Evolutionary conservation across 2,329 filamentous ascomycete genomes (phyloP).

Genomic region (Diaporthe caulivora): DNA sequence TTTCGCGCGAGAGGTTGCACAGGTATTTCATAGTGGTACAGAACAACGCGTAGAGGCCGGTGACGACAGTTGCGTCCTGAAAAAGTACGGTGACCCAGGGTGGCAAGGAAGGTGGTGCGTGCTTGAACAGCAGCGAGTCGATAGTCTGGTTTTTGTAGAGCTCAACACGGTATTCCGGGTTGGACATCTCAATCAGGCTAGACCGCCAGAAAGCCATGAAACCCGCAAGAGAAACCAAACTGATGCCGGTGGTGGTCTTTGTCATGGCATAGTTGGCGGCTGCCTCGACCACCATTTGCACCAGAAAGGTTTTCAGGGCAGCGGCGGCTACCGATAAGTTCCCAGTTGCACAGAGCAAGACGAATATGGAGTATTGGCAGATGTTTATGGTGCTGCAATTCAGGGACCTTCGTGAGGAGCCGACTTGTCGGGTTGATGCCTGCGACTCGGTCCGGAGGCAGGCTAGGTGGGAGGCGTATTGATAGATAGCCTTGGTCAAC

Average conservation of each 20-base stretch:
- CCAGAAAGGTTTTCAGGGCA: neutral
- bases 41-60: neutral
- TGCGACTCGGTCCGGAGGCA: neutral
- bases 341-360: neutral
- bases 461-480: conserved; percentile 22
- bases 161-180: neutral
- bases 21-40: neutral
- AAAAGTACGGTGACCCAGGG: conserved; percentile 14
- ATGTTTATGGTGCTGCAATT: conserved; percentile 17
- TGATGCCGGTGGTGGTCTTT: neutral
- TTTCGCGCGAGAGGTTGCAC: neutral
- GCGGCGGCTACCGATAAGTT: neutral
- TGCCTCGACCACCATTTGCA: neutral
- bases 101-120: neutral
- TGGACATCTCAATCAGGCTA: neutral
- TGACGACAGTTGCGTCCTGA: neutral
- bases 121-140: neutral
- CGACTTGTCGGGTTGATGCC: neutral
- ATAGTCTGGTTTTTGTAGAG: conserved; percentile 9
- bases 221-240: neutral
- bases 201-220: neutral
- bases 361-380: conserved; percentile 2
- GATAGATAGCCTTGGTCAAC: neutral
- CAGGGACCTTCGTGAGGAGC: neutral
- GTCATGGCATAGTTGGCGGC: neutral